Evolutionary conservation across 768 basidiomycete genomes (phyloP), one percentile per base, ranked within the genome.

Genomic region (Russula virescens): DNA sequence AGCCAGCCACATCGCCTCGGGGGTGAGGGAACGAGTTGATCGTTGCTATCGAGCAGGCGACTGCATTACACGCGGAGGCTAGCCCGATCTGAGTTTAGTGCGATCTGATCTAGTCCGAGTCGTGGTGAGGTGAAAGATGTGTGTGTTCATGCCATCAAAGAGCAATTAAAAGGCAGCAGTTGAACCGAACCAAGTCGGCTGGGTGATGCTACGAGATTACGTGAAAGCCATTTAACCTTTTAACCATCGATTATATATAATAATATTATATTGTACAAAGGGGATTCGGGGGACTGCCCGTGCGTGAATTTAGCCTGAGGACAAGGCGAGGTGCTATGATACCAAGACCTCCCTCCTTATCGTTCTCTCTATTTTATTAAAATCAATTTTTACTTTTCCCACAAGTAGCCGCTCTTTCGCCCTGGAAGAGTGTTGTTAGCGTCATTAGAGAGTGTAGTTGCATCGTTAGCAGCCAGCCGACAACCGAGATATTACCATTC

Each of bases 211-310:
- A 53, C 54, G 7, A 28, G 57, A 50, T 63, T 59, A 63, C 58
- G 58, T 54, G 51, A 54, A 46, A 19, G 6, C 14, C 38, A 46
- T 64, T 64, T 64, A 60, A 49, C 58, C 63, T 64, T 62, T 64
- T 64, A 64, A 18, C 63, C 62, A 55, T 49, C 8, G 31, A 31
- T 9, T 6, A 23, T 49, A 31, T 26, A 8, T 35, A 43, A 54
- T 53, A n/a, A n/a, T n/a, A n/a, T n/a, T n/a, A n/a, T 56, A n/a
- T 46, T 31, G 18, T 18, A 21, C n/a, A n/a, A 18, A 11, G 38
- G 25, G 46, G 57, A 21, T 43, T 43, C 11, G 25, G 47, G 47
- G 46, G 46, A 21, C 28, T 11, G 35, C 10, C 10, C 6, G 16
- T 59, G 59, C 52, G 59, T 25, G 59, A 60, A 60, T 60, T 52